These are phyloP conservation scores for Echinosophora koreensis DNA, from an alignment of 306 rosid genomes.

Conservation along the genomic window DNA sequence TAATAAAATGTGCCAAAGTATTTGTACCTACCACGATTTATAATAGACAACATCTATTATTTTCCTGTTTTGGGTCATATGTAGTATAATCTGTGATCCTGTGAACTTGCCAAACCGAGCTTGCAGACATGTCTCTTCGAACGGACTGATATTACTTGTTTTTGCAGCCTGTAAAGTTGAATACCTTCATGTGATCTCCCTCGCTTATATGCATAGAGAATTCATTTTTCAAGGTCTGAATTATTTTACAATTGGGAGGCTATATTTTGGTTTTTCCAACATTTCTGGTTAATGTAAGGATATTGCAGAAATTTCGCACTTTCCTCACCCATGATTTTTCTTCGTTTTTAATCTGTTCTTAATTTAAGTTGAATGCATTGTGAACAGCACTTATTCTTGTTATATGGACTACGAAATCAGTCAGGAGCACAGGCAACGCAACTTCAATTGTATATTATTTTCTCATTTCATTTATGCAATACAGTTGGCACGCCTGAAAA, in stretches of 20 bases:
- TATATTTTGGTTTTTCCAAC: background rate
- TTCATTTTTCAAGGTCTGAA: background rate
- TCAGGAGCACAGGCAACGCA: background rate
- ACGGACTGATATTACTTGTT: background rate
- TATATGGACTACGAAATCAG: background rate
- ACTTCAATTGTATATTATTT: background rate
- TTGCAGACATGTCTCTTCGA: constrained; percentile 6
- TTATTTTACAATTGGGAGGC: background rate
- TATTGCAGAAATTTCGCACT: background rate
- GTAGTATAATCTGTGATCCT: constrained; percentile 2
- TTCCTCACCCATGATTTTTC: background rate
- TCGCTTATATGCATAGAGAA: background rate
- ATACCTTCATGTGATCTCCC: constrained; percentile 1
- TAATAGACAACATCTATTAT: background rate
- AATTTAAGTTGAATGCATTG: background rate
- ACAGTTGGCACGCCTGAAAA: constrained; percentile 42
- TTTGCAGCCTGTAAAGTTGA: constrained; percentile 44
- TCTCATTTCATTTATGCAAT: constrained; percentile 33
- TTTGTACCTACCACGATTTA: background rate
- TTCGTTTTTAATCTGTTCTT: background rate
- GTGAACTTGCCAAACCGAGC: constrained; percentile 41
- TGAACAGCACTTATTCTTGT: background rate
- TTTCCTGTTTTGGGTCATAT: background rate
- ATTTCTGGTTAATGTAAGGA: background rate
- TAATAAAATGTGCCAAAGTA: background rate